phyloP scores from a whole-genome alignment of 345 rosid species.

The Murraya paniculata region DNA sequence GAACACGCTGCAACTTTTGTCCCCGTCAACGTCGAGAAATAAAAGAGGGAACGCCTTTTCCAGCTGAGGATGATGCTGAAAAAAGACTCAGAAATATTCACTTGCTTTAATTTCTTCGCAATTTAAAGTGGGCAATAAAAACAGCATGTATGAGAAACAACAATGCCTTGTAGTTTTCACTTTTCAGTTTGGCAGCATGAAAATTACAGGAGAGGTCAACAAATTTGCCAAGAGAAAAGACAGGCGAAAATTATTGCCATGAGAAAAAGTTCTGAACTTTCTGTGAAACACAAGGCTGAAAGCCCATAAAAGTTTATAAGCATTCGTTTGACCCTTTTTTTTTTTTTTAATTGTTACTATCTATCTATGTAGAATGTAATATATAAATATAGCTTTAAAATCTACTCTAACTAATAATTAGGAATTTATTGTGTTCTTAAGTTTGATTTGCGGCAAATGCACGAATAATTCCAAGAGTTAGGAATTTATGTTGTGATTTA shows the following conservation, averaged over 20 bases:
- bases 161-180: neutral
- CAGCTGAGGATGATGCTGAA: neutral
- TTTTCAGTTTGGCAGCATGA: neutral
- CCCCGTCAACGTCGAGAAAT: slow-evolving; percentile 4
- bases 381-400: too few species aligned
- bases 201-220: neutral
- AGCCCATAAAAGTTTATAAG: neutral
- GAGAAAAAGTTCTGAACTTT: neutral
- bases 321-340: neutral
- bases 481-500: too few species aligned
- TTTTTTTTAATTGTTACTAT: too few species aligned
- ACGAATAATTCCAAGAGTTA: neutral
- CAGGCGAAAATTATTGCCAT: neutral
- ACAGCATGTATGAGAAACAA: neutral
- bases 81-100: neutral
- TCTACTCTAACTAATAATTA: too few species aligned
- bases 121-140: neutral
- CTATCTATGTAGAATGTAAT: too few species aligned
- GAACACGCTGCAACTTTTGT: slow-evolving; percentile 2
- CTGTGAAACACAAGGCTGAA: neutral
- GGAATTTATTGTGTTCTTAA: too few species aligned
- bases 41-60: neutral
- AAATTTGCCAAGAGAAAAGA: neutral
- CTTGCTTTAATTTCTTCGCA: too few species aligned
- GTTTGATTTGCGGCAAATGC: neutral